Percentiles rank a stretch among this genome's conserved stretches.
phyloP scores from a whole-genome alignment of 2,329 filamentous ascomycete species.

The Talaromyces atroroseus region DNA sequence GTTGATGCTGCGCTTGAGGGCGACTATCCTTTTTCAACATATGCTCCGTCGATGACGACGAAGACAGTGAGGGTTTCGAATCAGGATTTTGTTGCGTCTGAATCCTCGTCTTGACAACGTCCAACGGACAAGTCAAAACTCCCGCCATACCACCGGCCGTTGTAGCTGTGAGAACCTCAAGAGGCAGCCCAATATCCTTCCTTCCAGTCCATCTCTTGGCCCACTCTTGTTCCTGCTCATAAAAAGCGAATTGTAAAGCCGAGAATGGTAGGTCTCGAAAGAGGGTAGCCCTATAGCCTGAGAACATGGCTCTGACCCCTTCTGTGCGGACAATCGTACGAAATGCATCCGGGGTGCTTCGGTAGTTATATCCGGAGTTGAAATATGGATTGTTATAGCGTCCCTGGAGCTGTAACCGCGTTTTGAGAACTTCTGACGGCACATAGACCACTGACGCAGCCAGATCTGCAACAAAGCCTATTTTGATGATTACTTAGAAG shows the following conservation, averaged over 20 bases:
- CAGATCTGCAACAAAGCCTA: constrained; percentile 87
- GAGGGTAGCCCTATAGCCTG: constrained; percentile 95
- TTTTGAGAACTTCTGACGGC: constrained; percentile 95
- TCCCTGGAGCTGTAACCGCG: constrained; percentile 90
- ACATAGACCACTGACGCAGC: constrained; percentile 92
- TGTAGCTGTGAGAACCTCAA: constrained; percentile 86
- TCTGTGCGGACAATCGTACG: constrained; percentile 79
- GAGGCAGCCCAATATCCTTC: constrained; percentile 73
- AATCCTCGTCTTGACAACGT: constrained; percentile 94
- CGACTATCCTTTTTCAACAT: constrained; percentile 26
- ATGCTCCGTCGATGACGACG: constrained; percentile 21
- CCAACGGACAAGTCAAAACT: constrained; percentile 88
- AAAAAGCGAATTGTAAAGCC: constrained; percentile 94
- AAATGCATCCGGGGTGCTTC: constrained; percentile 73
- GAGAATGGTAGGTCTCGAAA: constrained; percentile 94
- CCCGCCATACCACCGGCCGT: constrained; percentile 88
- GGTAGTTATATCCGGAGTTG: constrained; percentile 92
- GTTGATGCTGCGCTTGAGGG: constrained; percentile 2
- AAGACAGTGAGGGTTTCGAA: constrained; percentile 15
- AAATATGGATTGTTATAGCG: constrained; percentile 94
- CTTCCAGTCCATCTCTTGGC: constrained; percentile 73
- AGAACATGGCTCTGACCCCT: constrained; percentile 79
- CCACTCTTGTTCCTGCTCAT: constrained; percentile 84
- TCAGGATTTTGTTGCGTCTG: constrained; percentile 78
- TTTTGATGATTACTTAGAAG: background rate